Evolutionary conservation across 768 basidiomycete genomes (phyloP), one percentile per base, ranked within the genome.

Genomic region (Panaeolus cyanescens): DNA sequence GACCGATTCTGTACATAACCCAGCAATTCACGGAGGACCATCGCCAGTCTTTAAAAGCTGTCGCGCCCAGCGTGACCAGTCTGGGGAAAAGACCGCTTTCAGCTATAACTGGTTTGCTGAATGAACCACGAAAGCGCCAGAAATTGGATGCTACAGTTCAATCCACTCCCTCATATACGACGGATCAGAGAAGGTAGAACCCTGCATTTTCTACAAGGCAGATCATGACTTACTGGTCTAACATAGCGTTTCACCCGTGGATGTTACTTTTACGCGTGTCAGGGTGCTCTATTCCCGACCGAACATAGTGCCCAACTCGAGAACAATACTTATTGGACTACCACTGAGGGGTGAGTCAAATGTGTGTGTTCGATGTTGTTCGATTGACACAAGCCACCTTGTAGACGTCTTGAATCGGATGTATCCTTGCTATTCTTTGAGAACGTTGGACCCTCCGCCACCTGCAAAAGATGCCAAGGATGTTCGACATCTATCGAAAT

Each of bases 221-320:
- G 63, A 34, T 31, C 36, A 33, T 33, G n/a, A 22, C 22, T 56
- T 37, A 59, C 33, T n/a, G n/a, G 12, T 57, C 20, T 7, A 2
- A 22, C 62, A 53, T 61, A 85, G 81, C 32, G 70, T 70, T 30
- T 77, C 81, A 2, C 79, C 86, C 2, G 81, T 79, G 2, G 84
- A 87, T 36, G 75, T 91, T 45, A 64, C 71, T 0, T 74, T 92
- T 40, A 66, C 77, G 15, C 85, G 91, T 10, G 72, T 77, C 2
- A 80, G 85, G 30, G 68, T 93, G 54, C 91, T 93, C 67, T 94
- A 95, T 67, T 80, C 84, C 3, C 79, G 88, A 34, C 85, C 90
- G 1, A 78, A 74, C 53, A 75, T 75, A 17, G 73, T 84, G n/a
- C 82, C 84, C 0, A 75, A 82, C n/a, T 75, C 80, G 0, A 78